phyloP scores from a whole-genome alignment of 768 basidiomycete genomes.

The Boletus sp. region DNA sequence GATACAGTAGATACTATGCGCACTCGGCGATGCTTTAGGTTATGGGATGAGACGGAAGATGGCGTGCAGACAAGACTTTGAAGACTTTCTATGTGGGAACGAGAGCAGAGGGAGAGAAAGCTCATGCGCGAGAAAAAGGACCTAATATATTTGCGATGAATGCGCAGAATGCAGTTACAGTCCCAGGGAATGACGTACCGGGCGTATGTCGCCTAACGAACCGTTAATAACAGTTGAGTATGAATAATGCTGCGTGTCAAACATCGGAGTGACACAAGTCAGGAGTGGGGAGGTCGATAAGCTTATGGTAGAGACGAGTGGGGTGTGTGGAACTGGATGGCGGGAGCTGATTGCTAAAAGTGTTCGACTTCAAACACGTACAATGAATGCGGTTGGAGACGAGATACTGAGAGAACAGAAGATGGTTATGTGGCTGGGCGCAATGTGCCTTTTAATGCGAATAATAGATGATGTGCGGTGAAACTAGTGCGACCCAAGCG shows the following conservation, averaged over 20 bases:
- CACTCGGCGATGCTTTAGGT: slow-evolving; percentile 10
- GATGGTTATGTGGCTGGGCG: neutral
- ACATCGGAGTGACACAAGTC: neutral
- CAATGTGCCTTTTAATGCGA: neutral
- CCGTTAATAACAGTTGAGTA: slow-evolving; percentile 2
- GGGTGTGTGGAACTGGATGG: neutral
- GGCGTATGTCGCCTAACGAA: neutral
- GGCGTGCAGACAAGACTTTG: neutral
- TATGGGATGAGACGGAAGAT: neutral
- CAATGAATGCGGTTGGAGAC: neutral
- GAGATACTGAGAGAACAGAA: neutral
- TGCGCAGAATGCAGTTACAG: neutral
- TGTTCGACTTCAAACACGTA: slow-evolving; percentile 4
- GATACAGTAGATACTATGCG: slow-evolving; percentile 14
- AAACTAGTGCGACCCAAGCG: neutral
- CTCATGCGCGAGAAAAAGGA: neutral
- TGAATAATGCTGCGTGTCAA: neutral
- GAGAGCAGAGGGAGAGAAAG: neutral
- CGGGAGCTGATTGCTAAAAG: neutral
- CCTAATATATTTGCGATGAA: slow-evolving; percentile 8
- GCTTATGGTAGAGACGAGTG: neutral
- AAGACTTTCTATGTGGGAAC: neutral
- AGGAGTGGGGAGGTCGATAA: neutral
- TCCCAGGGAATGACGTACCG: slow-evolving; percentile 8
- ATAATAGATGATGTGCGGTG: neutral